Evolutionary conservation across 441 rosid genomes (phyloP), one percentile per base, ranked within the genome.

Genomic region (Oxalis stricta): DNA sequence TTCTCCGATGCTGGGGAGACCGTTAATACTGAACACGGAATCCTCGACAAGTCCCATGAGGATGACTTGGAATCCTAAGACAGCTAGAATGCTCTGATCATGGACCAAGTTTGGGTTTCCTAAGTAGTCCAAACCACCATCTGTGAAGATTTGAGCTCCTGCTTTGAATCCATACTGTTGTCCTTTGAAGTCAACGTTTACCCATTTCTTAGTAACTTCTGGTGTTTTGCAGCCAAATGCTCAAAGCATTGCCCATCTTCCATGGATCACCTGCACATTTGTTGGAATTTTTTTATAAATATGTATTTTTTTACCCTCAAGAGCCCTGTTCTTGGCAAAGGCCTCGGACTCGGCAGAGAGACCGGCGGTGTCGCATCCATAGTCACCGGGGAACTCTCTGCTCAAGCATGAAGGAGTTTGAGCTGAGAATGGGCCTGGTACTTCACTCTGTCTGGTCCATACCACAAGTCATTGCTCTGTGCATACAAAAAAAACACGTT

Each of bases 331-430:
- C 63, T 53, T 78, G 41, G 97, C 95, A 44, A 89, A 84, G 58
- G 95, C 97, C 65, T 84, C 97, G 17, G 92, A 95, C 38, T 84
- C 95, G 18, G 95, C 97, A 10, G 95, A 89, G 34, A 89, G 50
- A 24, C 97, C 95, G 37, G 97, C 95, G 29, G 95, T 89, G 61
- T 89, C 95, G 94, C 97, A 89, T 37, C 97, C 95, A 50, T 89
- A 84, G 56, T 89, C 95, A n/a, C 95, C 88, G 12, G 88, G 97
- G 52, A 89, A 89, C 59, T 82, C 96, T 53, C 94, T 94, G 38
- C 65, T 83, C 60, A 84, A 69, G 64, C 84, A 77, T 22, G 95
- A 74, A 8, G 97, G 97, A 38, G 91, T 89, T 60, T 89, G 95
- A 12, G 91, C 94, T 10, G 97, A 89, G 56, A 89, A 84, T 5